Evolutionary conservation across 1,284 basidiomycete genomes (phyloP), one percentile per base, ranked within the genome.

Genomic region (Microstroma glucosiphilum): DNA sequence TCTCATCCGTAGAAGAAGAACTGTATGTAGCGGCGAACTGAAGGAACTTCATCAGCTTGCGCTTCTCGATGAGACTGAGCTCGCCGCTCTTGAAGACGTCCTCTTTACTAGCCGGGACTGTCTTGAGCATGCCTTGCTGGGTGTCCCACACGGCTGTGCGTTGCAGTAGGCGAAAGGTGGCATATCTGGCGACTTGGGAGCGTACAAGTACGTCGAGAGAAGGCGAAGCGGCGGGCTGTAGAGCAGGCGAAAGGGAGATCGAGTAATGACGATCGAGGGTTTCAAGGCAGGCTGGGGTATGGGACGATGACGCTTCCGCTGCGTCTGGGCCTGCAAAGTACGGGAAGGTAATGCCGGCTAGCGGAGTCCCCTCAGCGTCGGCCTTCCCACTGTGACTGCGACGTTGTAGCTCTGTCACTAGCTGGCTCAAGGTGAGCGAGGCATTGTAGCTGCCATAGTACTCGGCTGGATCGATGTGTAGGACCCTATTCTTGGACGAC

Each of bases 51-150:
- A 97, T 97, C 43, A 98, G 82, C 43, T 88, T 84, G 49, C 93
- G 83, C 81, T 97, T 98, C 65, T 94, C 91, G 41, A 93, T 79
- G 6, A 97, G 83, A 2, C 84, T 84, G 13, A 96, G 84, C 21
- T 23, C 51, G 21, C 21, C 25, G 4, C 83, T 83, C 81, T 89
- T 92, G 84, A 98, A 96, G 23, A 98, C 86, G 65, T 92, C 90
- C 79, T 94, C 92, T 79, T 96, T 97, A 81, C 86, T 90, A 30
- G 88, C 87, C 0, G 94, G 94, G 0, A 97, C 93, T 17, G n/a
- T 58, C 12, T 40, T 19, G 8, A 58, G 54, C 7, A 21, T n/a
- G 6, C n/a, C 13, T 2, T 40, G 4, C 15, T n/a, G 30, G 0
- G 26, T 26, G 13, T 57, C 17, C 26, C 56, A 70, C 17, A 72